These are phyloP conservation scores for Cryptococcus sp. DNA, from an alignment of 1,284 basidiomycete genomes.

Conservation along the genomic window DNA sequence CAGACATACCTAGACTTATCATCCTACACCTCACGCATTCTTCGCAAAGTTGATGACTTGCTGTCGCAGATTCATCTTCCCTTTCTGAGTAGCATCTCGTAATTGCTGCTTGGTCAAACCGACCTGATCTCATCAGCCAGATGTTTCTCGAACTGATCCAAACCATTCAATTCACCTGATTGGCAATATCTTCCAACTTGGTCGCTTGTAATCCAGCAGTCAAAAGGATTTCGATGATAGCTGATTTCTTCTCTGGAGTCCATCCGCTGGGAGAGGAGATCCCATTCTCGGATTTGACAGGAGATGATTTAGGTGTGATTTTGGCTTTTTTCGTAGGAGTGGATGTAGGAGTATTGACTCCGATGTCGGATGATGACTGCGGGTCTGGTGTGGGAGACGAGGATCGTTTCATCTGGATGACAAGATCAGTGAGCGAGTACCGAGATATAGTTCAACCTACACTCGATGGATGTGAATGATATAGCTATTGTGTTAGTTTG, in stretches of 20 bases:
- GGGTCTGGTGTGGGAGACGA: too few relatives aligned
- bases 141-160: not conserved
- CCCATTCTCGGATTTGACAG: not conserved
- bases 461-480: too few relatives aligned
- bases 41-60: not conserved
- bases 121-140: not conserved
- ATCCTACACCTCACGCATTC: not conserved
- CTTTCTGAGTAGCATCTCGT: not conserved
- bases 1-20: not conserved
- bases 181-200: not conserved
- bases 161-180: not conserved
- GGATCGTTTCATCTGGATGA: too few relatives aligned
- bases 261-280: not conserved
- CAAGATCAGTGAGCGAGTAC: too few relatives aligned
- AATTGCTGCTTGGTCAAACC: not conserved
- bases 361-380: too few relatives aligned
- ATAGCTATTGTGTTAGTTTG: too few relatives aligned
- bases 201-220: not conserved
- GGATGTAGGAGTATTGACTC: too few relatives aligned
- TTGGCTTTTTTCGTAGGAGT: too few relatives aligned
- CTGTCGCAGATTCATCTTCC: not conserved
- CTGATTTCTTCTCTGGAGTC: constrained; percentile 1
- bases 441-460: too few relatives aligned
- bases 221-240: not conserved
- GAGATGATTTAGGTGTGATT: not conserved